Base-by-base conservation (phyloP, 441 rosid genomes). In the Populus trichocarpa region DNA sequence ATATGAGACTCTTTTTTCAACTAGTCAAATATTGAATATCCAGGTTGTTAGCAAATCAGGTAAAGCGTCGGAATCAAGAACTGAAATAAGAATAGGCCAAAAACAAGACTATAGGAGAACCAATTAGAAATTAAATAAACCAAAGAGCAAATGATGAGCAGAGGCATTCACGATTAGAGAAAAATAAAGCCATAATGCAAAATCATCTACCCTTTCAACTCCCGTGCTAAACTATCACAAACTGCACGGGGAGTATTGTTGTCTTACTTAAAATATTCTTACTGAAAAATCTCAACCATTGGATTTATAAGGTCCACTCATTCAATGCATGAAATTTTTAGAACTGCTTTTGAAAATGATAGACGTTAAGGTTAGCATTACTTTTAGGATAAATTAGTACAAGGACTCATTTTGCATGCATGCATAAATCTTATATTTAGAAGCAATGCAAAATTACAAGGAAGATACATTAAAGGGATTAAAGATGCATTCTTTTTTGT, bases 401-500 rank as follows among this genome's bases (percentile, higher is more conserved):
- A 50, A 5, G 59, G 59, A 50, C 8, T 50, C n/a, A 50, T 50
- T 50, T 50, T 46, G 9, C 42, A 38, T 38, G 8, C n/a, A 50
- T 50, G n/a, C 59, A 16, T 50, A 4, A 16, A 50, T 50, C n/a
- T 16, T 16, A 50, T 50, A 0, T 50, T 4, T 50, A 2, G n/a
- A 42, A 50, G n/a, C n/a, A 50, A 5, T 50, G 1, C 8, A 50
- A 50, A 32, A 16, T 5, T 50, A 50, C n/a, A 50, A 6, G 16
- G 59, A 4, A 50, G 8, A 50, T 16, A 5, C 59, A 50, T 16
- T 50, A 1, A 50, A 50, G 59, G 6, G n/a, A 50, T 50, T 50
- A 50, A 16, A 16, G 59, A 50, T 50, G 59, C 8, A 14, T 67
- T 30, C 35, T 40, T 28, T 84, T 86, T 53, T 61, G 46, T 50